Evolutionary conservation across 306 rosid species (phyloP), one percentile per base, ranked within the genome.

Genomic region (Acacia melanoxylon): DNA sequence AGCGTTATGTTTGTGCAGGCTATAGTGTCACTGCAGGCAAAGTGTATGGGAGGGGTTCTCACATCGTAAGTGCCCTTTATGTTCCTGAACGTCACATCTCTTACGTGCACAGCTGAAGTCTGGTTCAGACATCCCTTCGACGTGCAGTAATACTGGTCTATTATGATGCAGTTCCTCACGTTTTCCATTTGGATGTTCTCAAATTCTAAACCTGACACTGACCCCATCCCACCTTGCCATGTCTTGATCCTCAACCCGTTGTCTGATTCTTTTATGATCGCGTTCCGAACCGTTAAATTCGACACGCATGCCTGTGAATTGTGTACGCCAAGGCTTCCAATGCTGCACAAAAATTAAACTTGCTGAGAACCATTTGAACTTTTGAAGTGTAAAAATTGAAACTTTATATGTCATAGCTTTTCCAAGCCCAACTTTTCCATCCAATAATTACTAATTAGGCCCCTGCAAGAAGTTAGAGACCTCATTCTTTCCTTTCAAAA

Each of bases 181-280:
- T 88, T 92, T 77, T 93, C 97, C 99, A 96, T 93, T 76, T 92
- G 89, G 45, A 96, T 92, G 92, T 86, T 91, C 59, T 89, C 90
- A 78, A 96, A 96, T 42, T 74, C 70, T 16, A 96, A 63, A 1
- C 86, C 87, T 0, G 89, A 77, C 45, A 96, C 99, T 2, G 97
- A 86, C 0, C 99, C 98, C 54, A 87, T 83, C 4, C 99, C 98
- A 0, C 99, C 99, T 87, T 96, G 99, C 99, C 99, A 96, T 76
- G 99, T 96, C 89, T 96, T 96, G 68, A 96, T 92, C 40, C 99
- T 86, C 0, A 93, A 68, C 6, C 99, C 99, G 17, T 96, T 96
- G 89, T 96, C 97, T 3, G 99, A 93, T 79, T 93, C 94, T 52
- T 56, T 90, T 24, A 96, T 92, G 75, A 89, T 70, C 0, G 87